Evolutionary conservation across 305 asterid species (phyloP).

Genomic region (Plantago lanceolata): DNA sequence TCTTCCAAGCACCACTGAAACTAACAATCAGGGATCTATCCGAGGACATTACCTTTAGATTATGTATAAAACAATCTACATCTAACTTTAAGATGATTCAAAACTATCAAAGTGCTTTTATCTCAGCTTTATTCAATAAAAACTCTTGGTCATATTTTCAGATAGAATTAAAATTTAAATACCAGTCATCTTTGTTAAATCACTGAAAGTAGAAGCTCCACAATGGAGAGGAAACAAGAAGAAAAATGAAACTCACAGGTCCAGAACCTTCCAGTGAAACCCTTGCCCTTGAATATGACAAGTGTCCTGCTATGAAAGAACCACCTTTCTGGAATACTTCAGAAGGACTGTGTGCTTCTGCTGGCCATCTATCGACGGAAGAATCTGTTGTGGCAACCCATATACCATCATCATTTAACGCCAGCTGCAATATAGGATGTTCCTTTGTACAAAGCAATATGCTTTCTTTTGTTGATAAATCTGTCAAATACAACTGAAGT

Average conservation of each 20-base stretch:
- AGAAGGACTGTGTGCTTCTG: slow-evolving; percentile 68
- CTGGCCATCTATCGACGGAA: slow-evolving; percentile 86
- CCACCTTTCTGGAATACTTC: slow-evolving; percentile 84
- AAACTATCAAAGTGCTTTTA: too few relatives aligned
- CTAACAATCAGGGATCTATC: too few relatives aligned
- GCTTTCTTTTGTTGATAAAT: slow-evolving; percentile 85
- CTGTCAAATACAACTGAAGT: slow-evolving; percentile 68
- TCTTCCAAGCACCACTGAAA: not conserved
- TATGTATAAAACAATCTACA: too few relatives aligned
- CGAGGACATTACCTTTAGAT: too few relatives aligned
- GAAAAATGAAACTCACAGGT: slow-evolving; percentile 59
- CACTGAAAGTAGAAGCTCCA: not conserved
- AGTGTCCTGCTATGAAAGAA: slow-evolving; percentile 90
- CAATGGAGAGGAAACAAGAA: not conserved
- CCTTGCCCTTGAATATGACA: slow-evolving; percentile 92
- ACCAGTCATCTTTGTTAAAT: not conserved
- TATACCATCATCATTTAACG: slow-evolving; percentile 73
- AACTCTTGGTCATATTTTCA: not conserved
- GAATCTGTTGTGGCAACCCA: slow-evolving; percentile 95
- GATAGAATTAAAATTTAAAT: not conserved
- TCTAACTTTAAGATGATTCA: too few relatives aligned
- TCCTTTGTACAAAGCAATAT: slow-evolving; percentile 73
- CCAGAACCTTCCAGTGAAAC: slow-evolving; percentile 86
- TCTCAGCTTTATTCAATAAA: too few relatives aligned
- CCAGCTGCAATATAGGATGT: slow-evolving; percentile 70